These are phyloP conservation scores for Rhododendron ovatum DNA, from an alignment of 148 eudicot species.

Conservation along the genomic window DNA sequence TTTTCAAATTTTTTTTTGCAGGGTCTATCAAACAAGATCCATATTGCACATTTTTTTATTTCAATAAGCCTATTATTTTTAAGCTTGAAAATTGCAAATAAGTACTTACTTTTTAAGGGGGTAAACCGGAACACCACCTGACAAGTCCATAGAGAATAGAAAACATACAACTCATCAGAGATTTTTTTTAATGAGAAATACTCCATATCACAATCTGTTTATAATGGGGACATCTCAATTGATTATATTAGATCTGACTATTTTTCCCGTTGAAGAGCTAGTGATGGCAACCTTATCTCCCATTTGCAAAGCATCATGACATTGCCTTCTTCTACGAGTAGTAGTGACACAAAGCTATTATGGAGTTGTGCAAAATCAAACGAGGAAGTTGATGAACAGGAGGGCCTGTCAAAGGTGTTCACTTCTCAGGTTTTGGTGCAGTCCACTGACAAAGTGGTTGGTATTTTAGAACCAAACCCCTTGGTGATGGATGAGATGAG, in stretches of 20 bases:
- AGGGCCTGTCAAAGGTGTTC: conserved; percentile 12
- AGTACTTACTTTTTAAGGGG: too few relatives aligned
- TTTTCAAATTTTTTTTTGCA: too few relatives aligned
- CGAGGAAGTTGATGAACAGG: conserved; percentile 20
- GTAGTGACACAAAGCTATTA: conserved; percentile 12
- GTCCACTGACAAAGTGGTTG: conserved; percentile 28
- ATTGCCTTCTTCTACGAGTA: conserved; percentile 24
- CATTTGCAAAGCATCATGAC: conserved; percentile 13
- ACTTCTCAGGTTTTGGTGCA: conserved; percentile 30
- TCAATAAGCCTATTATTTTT: too few relatives aligned
- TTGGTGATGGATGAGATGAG: conserved; percentile 9
- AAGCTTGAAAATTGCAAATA: too few relatives aligned
- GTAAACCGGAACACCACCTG: not conserved
- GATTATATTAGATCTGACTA: conserved; percentile 20
- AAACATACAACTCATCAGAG: not conserved
- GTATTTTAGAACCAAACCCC: conserved; percentile 11
- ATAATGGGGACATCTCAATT: conserved; percentile 4
- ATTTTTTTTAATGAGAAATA: not conserved
- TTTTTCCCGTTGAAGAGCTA: conserved; percentile 29
- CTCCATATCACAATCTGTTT: not conserved
- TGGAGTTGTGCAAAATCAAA: conserved; percentile 16
- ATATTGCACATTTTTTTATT: too few relatives aligned
- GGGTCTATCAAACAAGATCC: too few relatives aligned
- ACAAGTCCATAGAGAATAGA: not conserved
- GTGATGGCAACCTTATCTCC: conserved; percentile 32